Evolutionary conservation across 768 basidiomycete species (phyloP).

Genomic region (Dacryopinax spathularia): DNA sequence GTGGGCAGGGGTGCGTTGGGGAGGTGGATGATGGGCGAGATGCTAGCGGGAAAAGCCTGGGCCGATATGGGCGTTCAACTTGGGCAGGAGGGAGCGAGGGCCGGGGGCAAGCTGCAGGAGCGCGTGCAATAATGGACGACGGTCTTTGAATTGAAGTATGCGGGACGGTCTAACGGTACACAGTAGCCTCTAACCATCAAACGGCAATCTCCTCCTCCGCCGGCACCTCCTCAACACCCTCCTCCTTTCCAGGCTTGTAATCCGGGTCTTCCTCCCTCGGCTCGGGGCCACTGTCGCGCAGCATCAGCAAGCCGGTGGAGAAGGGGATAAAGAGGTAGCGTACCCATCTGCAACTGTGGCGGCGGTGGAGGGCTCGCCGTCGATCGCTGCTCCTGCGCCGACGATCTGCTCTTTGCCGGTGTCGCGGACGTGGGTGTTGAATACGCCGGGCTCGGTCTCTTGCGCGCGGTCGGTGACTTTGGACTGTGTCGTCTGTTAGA

Average conservation of each 20-base stretch:
- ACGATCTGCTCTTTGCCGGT: not conserved
- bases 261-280: not conserved
- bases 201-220: not conserved
- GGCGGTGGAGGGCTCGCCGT: not conserved
- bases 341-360: not conserved
- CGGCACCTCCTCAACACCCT: not conserved
- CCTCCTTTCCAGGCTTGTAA: not conserved
- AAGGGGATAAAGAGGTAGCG: not conserved
- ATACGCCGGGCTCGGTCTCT: not conserved
- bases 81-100: not conserved
- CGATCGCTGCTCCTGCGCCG: not conserved
- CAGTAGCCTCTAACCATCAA: not conserved
- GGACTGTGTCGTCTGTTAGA: not conserved
- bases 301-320: not conserved
- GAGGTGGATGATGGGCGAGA: not conserved
- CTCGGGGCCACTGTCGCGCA: not conserved
- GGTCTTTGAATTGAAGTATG: not conserved
- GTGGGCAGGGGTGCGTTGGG: not conserved
- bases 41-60: not conserved
- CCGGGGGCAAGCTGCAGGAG: not conserved
- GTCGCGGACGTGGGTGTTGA: not conserved
- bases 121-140: not conserved
- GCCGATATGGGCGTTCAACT: not conserved
- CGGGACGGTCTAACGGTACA: not conserved
- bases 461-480: not conserved